Evolutionary conservation across 116 monocot genomes (phyloP), one percentile per base, ranked within the genome.

Genomic region (Zostera marina): DNA sequence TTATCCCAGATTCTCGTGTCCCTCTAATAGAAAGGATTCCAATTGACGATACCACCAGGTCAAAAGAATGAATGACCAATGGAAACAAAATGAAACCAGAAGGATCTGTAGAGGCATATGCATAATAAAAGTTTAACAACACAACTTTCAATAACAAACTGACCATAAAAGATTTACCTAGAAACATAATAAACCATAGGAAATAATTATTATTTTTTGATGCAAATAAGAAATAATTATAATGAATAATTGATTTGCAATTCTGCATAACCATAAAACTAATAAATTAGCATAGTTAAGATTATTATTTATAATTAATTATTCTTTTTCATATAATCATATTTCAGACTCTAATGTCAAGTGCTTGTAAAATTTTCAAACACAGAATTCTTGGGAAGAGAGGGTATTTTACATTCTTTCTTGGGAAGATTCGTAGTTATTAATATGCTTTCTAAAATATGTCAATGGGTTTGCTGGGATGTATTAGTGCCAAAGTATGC

Each of bases 21-120:
- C 87, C 87, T 45, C 87, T 74, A 12, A 87, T 87, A 40, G 92
- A 92, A 41, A 92, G 75, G 44, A 92, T 77, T 51, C 92, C 92
- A 22, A 76, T 56, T 10, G 87, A 87, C 58, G 92, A 92, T 43
- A 87, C 80, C 63, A 92, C 80, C 15, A 92, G 68, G 65, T 92
- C 92, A 74, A 92, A 92, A 52, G 92, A 87, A 70, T 92, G 92
- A 16, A 92, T 77, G 47, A 92, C 92, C 71, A 92, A 75, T 54
- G 92, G 92, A 72, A 92, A 92, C 60, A 92, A 64, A 46, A 92
- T 92, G 68, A 92, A 92, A 14, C 92, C 92, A 52, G 92, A 73
- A 41, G 92, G 92, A 87, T 92, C 92, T 92, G 92, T 47, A 74
- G 42, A 26, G 23, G 61, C 22, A 21, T 15, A 57, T 21, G 53